Conservation (phyloP, 1,284 basidiomycete species). For the Irpex sp. region DNA sequence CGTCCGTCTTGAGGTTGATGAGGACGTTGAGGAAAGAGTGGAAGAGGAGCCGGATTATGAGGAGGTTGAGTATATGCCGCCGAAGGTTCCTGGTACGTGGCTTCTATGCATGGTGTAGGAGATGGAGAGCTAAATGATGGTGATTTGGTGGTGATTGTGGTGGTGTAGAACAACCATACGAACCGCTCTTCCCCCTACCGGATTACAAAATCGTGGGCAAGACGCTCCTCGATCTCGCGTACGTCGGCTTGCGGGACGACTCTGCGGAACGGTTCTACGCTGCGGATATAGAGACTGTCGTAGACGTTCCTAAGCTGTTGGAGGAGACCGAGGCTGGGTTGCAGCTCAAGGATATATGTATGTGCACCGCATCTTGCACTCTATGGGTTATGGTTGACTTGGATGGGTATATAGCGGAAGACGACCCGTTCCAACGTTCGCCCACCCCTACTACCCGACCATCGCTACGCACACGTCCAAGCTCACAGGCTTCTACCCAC, state of each 20-base stretch:
- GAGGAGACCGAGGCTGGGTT: conserved; percentile 21
- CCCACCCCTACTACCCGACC: too few relatives aligned
- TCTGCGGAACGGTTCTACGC: conserved; percentile 25
- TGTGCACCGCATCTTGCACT: neutral
- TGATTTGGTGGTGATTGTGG: too few relatives aligned
- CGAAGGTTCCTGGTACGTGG: conserved; percentile 59
- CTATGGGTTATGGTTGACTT: too few relatives aligned
- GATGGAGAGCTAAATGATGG: neutral
- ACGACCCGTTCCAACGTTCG: too few relatives aligned
- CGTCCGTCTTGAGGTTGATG: conserved; percentile 34
- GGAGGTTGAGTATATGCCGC: conserved; percentile 78
- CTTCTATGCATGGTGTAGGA: too few relatives aligned
- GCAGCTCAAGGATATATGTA: conserved; percentile 24
- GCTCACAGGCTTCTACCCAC: too few relatives aligned
- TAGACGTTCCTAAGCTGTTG: conserved; percentile 21
- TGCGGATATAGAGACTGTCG: conserved; percentile 20
- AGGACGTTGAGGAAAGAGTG: neutral
- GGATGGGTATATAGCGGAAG: too few relatives aligned
- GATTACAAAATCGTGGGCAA: conserved; percentile 28
- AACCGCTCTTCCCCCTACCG: conserved; percentile 32
- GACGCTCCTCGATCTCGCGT: conserved; percentile 21
- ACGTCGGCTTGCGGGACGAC: conserved; percentile 25
- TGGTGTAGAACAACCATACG: conserved; percentile 26
- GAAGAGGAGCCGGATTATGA: conserved; percentile 45
- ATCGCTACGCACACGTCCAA: too few relatives aligned